Base-by-base conservation (phyloP, 768 basidiomycete genomes). In the Tephrocybe sp. region DNA sequence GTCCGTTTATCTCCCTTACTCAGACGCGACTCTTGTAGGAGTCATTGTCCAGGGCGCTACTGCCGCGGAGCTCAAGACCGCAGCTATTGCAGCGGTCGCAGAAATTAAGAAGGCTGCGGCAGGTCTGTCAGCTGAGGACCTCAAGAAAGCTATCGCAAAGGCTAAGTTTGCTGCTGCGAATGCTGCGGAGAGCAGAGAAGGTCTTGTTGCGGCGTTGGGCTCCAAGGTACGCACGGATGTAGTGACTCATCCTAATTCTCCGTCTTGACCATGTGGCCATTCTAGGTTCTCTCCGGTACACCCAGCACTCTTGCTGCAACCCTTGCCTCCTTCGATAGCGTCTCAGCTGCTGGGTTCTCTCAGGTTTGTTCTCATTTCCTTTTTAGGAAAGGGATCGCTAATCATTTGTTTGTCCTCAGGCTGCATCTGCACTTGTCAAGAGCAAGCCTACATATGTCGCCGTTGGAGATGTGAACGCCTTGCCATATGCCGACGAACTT, bases 21-120 rank as follows among this genome's bases (percentile, higher is more conserved):
- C 93, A 13, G 96, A 98, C 64, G 95, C 93, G 3, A 76, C 87
- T 6, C 77, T 99, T 45, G 83, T 96, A 53, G 94, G 94, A 52
- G 69, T 97, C 50, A 69, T 92, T 47, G 73, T 98, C 32, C 84
- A 89, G 64, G 92, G 84, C 5, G 66, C 74, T 33, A 86, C 84
- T 19, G 65, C 77, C 1, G 74, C 76, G 39, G 80, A 74, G 46
- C 84, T 92, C 40, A 83, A 77, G 58, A 79, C 84, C 50, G 89
- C 85, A 17, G 82, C 79, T 14, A 82, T 83, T 68, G 74, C 73
- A n/a, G 84, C 85, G 26, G 83, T 89, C 23, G 72, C 79, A 49
- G 84, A 80, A 13, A 65, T 94, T 58, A 83, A 83, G 72, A 75
- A 77, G 31, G 79, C 84, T 36, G 78, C 87, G 35, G 70, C 74